Conservation (phyloP, 805 yeast species). For the Wickerhamomyces bovis region DNA sequence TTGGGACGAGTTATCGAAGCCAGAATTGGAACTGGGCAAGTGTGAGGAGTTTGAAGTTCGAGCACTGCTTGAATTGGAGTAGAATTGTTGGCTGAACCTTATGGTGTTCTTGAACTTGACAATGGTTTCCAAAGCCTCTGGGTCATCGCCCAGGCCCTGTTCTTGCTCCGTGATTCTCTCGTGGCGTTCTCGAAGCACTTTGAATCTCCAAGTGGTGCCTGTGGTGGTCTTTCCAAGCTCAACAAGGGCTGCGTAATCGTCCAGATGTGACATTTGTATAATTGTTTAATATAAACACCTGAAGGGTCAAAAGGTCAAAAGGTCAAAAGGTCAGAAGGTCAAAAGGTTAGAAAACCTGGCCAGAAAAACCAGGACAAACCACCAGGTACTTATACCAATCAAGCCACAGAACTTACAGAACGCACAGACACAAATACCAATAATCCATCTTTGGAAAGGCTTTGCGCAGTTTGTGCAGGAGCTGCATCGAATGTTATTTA, state of each 20-base stretch:
- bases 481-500: neutral
- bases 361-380: too few species aligned
- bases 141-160: neutral
- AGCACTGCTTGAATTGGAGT: neutral
- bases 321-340: too few species aligned
- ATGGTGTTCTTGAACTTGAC: neutral
- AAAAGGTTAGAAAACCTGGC: too few species aligned
- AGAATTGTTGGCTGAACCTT: neutral
- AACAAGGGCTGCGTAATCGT: neutral
- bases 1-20: neutral
- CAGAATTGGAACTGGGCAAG: too few species aligned
- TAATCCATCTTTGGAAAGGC: too few species aligned
- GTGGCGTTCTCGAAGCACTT: slow-evolving; percentile 15
- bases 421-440: too few species aligned
- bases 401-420: too few species aligned
- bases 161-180: neutral
- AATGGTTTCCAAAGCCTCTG: neutral
- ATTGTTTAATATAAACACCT: too few species aligned
- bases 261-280: neutral
- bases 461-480: neutral
- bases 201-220: slow-evolving; percentile 20
- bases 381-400: too few species aligned
- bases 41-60: neutral
- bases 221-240: neutral
- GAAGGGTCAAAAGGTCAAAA: too few species aligned